Conservation (phyloP, 352 stramenopile genomes). For the Pythium grandisporangium region DNA sequence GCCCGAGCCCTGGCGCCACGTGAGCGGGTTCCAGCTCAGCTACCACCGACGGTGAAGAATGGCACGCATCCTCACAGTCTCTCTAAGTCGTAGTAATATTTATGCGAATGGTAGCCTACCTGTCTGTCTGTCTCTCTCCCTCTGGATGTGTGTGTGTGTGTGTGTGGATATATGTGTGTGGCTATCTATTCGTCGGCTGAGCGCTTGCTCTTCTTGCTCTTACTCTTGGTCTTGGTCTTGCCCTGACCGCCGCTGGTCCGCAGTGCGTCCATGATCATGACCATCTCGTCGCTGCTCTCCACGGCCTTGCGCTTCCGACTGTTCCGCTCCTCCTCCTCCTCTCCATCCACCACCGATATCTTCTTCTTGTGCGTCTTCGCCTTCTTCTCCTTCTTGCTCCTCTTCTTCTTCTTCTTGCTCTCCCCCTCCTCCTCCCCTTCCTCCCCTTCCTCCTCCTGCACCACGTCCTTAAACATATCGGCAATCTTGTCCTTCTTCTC, state of each 20-base stretch:
- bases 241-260: slow-evolving; percentile 8
- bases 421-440: slow-evolving; percentile 5
- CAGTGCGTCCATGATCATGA: slow-evolving; percentile 58
- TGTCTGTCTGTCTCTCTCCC: not conserved
- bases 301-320: slow-evolving; percentile 22
- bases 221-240: slow-evolving; percentile 19
- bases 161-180: slow-evolving; percentile 4
- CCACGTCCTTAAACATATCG: slow-evolving; percentile 69
- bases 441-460: slow-evolving; percentile 25
- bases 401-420: slow-evolving; percentile 3
- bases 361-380: slow-evolving; percentile 7
- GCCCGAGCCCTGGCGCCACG: not conserved
- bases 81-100: slow-evolving; percentile 2
- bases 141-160: too few species aligned
- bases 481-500: slow-evolving; percentile 76
- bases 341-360: too few species aligned
- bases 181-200: slow-evolving; percentile 2
- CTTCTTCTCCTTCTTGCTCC: slow-evolving; percentile 5
- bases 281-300: slow-evolving; percentile 37
- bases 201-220: slow-evolving; percentile 24
- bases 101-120: not conserved
- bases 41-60: slow-evolving; percentile 1
- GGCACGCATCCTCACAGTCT: too few species aligned
- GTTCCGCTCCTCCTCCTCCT: slow-evolving; percentile 5
- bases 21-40: not conserved